Conservation (phyloP, 179 eudicot species). For the Vitellaria paradoxa region DNA sequence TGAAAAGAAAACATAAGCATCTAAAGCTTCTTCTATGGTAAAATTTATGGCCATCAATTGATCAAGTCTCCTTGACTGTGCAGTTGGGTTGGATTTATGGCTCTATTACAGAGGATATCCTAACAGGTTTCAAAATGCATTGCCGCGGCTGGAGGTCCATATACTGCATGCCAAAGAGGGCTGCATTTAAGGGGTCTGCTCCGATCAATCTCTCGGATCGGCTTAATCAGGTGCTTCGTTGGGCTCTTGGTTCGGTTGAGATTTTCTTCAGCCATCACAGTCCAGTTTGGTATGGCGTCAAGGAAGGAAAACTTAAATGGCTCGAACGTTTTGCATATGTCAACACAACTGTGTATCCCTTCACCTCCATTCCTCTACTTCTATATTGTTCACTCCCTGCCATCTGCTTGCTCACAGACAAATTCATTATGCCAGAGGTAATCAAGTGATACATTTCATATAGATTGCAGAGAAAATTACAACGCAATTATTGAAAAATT, state of each 20-base stretch:
- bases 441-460: background rate
- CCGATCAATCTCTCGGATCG: slow-evolving; percentile 64
- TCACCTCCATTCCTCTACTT: slow-evolving; percentile 58
- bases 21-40: background rate
- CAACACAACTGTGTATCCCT: slow-evolving; percentile 65
- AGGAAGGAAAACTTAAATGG: slow-evolving; percentile 53
- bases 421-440: slow-evolving; percentile 76
- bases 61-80: slow-evolving; percentile 20
- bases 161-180: slow-evolving; percentile 62
- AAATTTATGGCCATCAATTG: background rate
- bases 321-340: slow-evolving; percentile 59
- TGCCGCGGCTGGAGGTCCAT: slow-evolving; percentile 75
- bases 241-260: slow-evolving; percentile 71
- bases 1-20: background rate
- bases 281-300: slow-evolving; percentile 51
- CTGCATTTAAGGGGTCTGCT: slow-evolving; percentile 68
- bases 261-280: slow-evolving; percentile 65
- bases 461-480: no score
- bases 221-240: slow-evolving; percentile 63
- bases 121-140: slow-evolving; percentile 71
- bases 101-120: slow-evolving; percentile 67
- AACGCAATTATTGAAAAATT: no score
- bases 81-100: slow-evolving; percentile 82
- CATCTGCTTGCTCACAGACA: slow-evolving; percentile 62
- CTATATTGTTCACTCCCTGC: slow-evolving; percentile 63